Percentiles rank a stretch among this genome's conserved stretches.
Conservation (phyloP, 495 filamentous ascomycete species). For the Trichoderma asperelloides region DNA sequence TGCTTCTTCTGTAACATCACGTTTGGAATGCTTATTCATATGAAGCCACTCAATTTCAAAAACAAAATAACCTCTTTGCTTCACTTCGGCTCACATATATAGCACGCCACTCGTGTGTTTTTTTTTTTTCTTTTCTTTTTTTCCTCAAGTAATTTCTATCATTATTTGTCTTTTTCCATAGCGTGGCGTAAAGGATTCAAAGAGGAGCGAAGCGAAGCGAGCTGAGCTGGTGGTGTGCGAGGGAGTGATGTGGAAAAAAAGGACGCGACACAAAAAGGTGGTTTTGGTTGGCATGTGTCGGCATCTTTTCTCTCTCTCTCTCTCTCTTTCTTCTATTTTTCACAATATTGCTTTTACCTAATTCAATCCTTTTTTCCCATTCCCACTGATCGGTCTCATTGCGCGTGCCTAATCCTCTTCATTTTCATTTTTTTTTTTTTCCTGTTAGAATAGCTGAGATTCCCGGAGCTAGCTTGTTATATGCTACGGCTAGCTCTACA, state of each 20-base stretch:
- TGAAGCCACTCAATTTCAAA: not conserved
- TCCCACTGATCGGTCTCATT: not conserved
- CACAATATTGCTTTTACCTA: not conserved
- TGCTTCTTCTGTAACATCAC: not conserved
- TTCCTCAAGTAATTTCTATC: not conserved
- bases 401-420: not conserved
- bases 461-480: not conserved
- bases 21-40: not conserved
- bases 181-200: constrained; percentile 3
- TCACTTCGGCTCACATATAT: constrained; percentile 1
- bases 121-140: not conserved
- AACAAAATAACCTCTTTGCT: not conserved
- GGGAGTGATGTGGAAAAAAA: not conserved
- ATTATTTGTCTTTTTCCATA: not conserved
- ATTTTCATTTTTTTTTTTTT: not conserved
- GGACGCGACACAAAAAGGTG: not conserved
- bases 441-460: not conserved
- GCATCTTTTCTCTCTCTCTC: not conserved
- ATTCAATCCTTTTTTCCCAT: not conserved
- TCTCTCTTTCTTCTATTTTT: not conserved
- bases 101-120: not conserved
- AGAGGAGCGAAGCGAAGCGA: not conserved
- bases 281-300: not conserved
- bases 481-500: not conserved
- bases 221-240: not conserved